These are phyloP conservation scores for Cladosporium austrohemisphaericum DNA, from an alignment of 2,329 filamentous ascomycete species.

Conservation along the genomic window DNA sequence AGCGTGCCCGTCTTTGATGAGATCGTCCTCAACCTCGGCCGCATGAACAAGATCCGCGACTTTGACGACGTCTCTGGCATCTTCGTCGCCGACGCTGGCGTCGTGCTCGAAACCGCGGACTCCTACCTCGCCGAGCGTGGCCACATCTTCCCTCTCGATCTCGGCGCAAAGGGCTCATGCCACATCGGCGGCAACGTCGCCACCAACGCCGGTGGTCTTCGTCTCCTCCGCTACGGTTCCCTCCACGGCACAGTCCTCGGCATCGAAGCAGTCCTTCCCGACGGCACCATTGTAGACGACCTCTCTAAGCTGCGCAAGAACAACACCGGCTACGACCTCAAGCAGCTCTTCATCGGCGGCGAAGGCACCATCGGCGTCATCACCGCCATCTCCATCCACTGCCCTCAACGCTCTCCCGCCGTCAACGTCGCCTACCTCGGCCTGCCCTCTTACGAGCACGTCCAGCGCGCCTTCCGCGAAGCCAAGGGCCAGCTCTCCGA, in stretches of 20 bases:
- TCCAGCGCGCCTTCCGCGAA: constrained; percentile 78
- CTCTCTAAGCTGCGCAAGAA: constrained; percentile 89
- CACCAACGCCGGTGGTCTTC: constrained; percentile 89
- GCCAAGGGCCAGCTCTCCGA: constrained; percentile 88
- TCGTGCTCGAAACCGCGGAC: constrained; percentile 85
- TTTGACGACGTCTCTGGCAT: constrained; percentile 93
- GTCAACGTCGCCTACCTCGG: constrained; percentile 95
- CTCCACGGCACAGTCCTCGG: constrained; percentile 90
- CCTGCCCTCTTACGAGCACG: constrained; percentile 83
- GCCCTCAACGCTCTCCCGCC: constrained; percentile 79
- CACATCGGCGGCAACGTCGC: constrained; percentile 94
- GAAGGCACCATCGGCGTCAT: constrained; percentile 95
- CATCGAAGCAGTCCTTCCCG: constrained; percentile 86
- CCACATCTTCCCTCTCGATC: constrained; percentile 90
- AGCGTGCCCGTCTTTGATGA: constrained; percentile 97
- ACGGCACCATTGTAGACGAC: constrained; percentile 88
- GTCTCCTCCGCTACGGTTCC: constrained; percentile 87
- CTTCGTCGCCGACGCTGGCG: constrained; percentile 84
- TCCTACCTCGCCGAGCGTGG: constrained; percentile 76
- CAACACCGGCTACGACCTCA: constrained; percentile 96
- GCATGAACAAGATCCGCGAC: constrained; percentile 85
- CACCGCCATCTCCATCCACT: constrained; percentile 83
- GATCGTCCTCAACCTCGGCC: constrained; percentile 84
- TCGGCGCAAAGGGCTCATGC: constrained; percentile 97
- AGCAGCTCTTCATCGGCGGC: constrained; percentile 92